Base-by-base conservation (phyloP, 768 basidiomycete species). In the Amanita muscaria region DNA sequence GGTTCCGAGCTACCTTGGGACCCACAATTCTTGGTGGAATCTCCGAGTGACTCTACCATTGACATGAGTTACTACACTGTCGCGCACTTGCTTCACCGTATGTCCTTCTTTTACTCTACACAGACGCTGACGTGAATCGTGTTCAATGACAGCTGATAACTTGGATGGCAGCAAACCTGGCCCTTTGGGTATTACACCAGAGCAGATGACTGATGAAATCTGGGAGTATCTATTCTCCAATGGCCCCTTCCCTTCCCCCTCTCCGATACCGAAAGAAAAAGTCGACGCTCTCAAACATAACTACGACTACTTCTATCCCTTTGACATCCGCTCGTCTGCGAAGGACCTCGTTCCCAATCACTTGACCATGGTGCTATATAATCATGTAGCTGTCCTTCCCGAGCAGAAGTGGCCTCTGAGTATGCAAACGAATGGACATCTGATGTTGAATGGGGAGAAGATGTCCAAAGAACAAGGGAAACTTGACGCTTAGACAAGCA, bases 1-100 rank as follows among this genome's bases (percentile, higher is more conserved):
- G 96, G 96, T n/a, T 91, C 93, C 2, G 85, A 86, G 56, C 68
- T 99, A 47, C 96, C 96, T 2, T 99, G 94, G 93, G 96, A 98
- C 59, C 85, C 84, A 14, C 80, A 88, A 42, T 97, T 93, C 76
- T 72, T 98, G 59, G 93, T 99, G 35, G 96, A 99, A 64, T 91
- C 88, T 52, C 64, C 98, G 59, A 93, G 88, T 53, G 96, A 99
- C 64, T 97, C 94, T 5, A 98, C 94, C 7, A 83, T 98, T 60
- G 98, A 99, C 68, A 97, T 96, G 93, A 76, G 83, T 31, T 99
- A 98, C 67, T 98, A 98, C 66, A 96, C 96, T 4, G 78, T 99
- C 34, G 75, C 91, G 4, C 84, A 98, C 62, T 66, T 93, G 24
- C 68, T 99, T 47, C 96, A 99, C 51, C 80, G 92, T 88, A 54